phyloP scores from a whole-genome alignment of 805 yeast genomes.

The Teunomyces cretensis region DNA sequence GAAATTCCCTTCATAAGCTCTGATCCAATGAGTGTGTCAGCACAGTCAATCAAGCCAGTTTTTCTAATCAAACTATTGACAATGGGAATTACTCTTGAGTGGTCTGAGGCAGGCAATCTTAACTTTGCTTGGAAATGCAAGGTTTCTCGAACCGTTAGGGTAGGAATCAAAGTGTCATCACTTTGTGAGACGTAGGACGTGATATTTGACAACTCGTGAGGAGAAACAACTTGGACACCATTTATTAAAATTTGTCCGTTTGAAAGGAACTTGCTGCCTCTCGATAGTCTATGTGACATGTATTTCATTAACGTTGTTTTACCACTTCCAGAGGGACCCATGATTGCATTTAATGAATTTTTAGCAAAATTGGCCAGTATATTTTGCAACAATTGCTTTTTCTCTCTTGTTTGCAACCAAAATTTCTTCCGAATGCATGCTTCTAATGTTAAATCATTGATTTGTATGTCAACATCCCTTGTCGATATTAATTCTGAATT shows the following conservation, averaged over 20 bases:
- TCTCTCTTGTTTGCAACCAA: slow-evolving; percentile 2
- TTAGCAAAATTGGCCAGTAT: slow-evolving; percentile 32
- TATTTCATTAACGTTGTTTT: slow-evolving; percentile 41
- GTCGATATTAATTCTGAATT: background rate
- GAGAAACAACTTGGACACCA: slow-evolving; percentile 15
- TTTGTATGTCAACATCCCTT: background rate
- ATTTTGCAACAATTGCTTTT: slow-evolving; percentile 22
- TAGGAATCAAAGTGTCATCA: slow-evolving; percentile 22
- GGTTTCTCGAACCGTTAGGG: slow-evolving; percentile 27
- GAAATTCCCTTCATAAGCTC: slow-evolving; percentile 23
- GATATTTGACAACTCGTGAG: slow-evolving; percentile 15
- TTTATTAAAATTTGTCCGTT: slow-evolving; percentile 17
- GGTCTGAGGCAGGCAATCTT: slow-evolving; percentile 20
- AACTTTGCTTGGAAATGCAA: slow-evolving; percentile 24
- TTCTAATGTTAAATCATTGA: slow-evolving; percentile 17
- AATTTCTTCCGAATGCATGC: background rate
- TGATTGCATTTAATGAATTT: slow-evolving; percentile 38
- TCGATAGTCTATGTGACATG: slow-evolving; percentile 19
- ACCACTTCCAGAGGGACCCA: slow-evolving; percentile 51
- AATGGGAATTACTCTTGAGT: slow-evolving; percentile 14
- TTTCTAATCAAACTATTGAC: slow-evolving; percentile 18
- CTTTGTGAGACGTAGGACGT: slow-evolving; percentile 26
- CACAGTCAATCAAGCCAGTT: slow-evolving; percentile 26
- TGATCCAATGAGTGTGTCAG: slow-evolving; percentile 25
- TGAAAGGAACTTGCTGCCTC: slow-evolving; percentile 12